These are phyloP conservation scores for Leccinum disarticulatum DNA, from an alignment of 768 basidiomycete species.

Conservation along the genomic window DNA sequence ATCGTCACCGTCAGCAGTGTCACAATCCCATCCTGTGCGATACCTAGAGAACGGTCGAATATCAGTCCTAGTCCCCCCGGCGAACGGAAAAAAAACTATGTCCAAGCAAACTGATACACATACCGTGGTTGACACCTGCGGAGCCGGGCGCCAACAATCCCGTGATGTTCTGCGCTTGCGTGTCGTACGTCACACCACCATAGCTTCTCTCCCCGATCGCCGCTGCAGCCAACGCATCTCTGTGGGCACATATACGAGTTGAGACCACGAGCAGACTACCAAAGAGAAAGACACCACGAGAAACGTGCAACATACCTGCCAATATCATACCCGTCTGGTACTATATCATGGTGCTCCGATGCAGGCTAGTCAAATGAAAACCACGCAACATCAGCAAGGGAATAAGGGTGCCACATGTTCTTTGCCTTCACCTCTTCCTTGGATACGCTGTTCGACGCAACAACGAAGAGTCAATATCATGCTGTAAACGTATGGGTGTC, in stretches of 20 bases:
- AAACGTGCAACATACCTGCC: conserved; percentile 36
- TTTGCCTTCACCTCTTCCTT: conserved; percentile 40
- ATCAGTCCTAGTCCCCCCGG: too few species aligned
- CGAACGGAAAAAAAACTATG: too few species aligned
- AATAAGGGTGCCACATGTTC: neutral
- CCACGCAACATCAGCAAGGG: neutral
- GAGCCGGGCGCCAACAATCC: conserved; percentile 58
- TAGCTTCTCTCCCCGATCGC: conserved; percentile 42
- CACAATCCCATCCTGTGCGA: too few species aligned
- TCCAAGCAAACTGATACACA: too few species aligned
- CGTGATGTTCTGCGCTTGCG: conserved; percentile 41
- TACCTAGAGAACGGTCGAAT: too few species aligned
- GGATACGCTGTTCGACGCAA: conserved; percentile 38
- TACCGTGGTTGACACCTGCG: too few species aligned
- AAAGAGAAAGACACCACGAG: neutral
- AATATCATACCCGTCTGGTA: conserved; percentile 49
- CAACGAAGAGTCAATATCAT: neutral
- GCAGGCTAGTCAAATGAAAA: conserved; percentile 21
- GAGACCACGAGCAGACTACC: too few species aligned
- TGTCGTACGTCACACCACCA: conserved; percentile 46
- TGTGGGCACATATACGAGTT: conserved; percentile 12
- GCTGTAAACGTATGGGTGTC: too few species aligned
- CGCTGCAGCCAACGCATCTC: conserved; percentile 38
- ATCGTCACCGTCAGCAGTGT: too few species aligned
- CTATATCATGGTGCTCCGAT: conserved; percentile 40